Base-by-base conservation (phyloP, 2,329 filamentous ascomycete genomes). In the Fusarium pininemorale region DNA sequence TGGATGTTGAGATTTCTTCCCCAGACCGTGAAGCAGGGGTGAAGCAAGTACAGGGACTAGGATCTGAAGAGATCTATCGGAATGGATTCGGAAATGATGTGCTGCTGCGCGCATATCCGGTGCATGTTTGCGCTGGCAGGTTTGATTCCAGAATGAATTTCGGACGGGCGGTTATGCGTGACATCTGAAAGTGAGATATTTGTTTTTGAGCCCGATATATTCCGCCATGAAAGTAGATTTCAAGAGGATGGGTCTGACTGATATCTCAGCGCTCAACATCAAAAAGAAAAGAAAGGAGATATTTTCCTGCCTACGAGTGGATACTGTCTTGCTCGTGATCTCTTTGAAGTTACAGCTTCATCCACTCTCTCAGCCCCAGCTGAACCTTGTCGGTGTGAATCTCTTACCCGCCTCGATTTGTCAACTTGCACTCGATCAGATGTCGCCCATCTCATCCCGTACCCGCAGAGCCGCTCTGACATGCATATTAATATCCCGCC, bases 111-210 rank as follows among this genome's bases (percentile, higher is more conserved):
- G 53, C 58, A 61, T 60, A 65, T 58, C 35, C 39, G 41, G 57
- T 61, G 68, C 35, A 67, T 38, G 39, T 50, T 65, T 48, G 56
- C 20, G 26, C 63, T 60, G 42, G 53, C 53, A 41, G 28, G 62
- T 38, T 38, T 48, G 26, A 39, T 55, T 74, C 63, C 44, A 65
- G 50, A 57, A 61, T 53, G 24, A n/a, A 39, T 47, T 16, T 55
- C 41, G 54, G 71, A 30, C 70, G 35, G 42, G 45, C 61, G 70
- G 70, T 54, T 60, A 74, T 74, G 66, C 66, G 54, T 26, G 57
- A 73, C 66, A 71, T 58, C 35, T 24, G 38, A 30, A 22, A 67
- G 30, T 71, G 70, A 74, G 66, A 74, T 58, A 71, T 58, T 56
- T 42, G 42, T 18, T 50, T 32, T 51, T 42, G 35, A 44, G 26